Evolutionary conservation across 2,329 filamentous ascomycete genomes (phyloP), one percentile per base, ranked within the genome.

Genomic region (Claviceps fusiformis): DNA sequence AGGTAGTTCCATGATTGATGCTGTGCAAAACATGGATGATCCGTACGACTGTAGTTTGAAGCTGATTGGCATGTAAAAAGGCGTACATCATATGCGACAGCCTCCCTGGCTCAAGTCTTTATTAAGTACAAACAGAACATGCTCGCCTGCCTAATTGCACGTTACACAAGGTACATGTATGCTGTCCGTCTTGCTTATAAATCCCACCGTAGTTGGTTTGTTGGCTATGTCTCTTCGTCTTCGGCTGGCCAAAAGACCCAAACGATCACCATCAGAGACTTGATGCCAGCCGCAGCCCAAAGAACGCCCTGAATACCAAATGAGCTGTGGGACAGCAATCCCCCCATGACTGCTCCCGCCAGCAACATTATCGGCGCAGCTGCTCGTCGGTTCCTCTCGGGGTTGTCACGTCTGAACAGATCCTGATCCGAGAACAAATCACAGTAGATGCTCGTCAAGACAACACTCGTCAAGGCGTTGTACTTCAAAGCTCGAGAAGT

Each of bases 381-480:
- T 2, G 74, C 64, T 48, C 79, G 67, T 24, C 75, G 71, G 59
- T 81, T 80, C 37, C 78, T 65, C 64, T 80, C 76, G 6, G 66
- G 65, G 56, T 80, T 80, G 45, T 65, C 58, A 9, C 64, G 50
- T 1, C 67, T 65, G 41, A 80, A 75, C 3, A 81, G 62, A 29
- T 74, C 67, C 37, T 71, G 69, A 55, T 89, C 86, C 1, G 83
- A 86, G 61, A 89, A 89, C 24, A 92, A 64, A 65, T 92, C 88
- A 64, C 86, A 90, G 71, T 91, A 92, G 58, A 88, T 83, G 65
- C 85, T 89, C 1, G 88, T 92, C 57, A 93, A 69, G 3, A 91
- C 88, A 17, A 90, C 87, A 58, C 85, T 89, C 0, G 87, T 90
- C 24, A 92, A 71, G 2, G 83, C 81, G 56, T 82, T 83, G 64